These are phyloP conservation scores for Ogataea parapolymorpha DNA, from an alignment of 805 yeast genomes.

Conservation along the genomic window DNA sequence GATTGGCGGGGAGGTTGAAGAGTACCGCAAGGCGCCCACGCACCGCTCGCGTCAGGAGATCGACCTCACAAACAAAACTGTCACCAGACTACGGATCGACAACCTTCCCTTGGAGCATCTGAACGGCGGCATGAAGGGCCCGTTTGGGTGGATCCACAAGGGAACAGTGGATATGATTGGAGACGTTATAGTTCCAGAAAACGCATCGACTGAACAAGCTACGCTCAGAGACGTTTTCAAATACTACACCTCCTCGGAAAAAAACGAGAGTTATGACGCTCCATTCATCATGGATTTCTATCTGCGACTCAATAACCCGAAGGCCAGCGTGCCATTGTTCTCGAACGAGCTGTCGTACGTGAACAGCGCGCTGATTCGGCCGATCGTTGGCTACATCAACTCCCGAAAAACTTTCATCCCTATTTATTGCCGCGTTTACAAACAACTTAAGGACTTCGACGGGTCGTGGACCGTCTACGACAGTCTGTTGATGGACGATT, in stretches of 20 bases:
- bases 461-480: slow-evolving; percentile 98
- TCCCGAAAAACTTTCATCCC: slow-evolving; percentile 88
- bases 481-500: slow-evolving; percentile 84
- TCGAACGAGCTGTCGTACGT: slow-evolving; percentile 86
- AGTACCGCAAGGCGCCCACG: slow-evolving; percentile 5
- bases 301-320: slow-evolving; percentile 75
- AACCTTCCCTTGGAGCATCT: slow-evolving; percentile 83
- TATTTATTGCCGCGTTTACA: slow-evolving; percentile 75
- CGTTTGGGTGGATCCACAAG: slow-evolving; percentile 93
- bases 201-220: slow-evolving; percentile 40
- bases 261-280: slow-evolving; percentile 9
- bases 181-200: slow-evolving; percentile 72
- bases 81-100: slow-evolving; percentile 81
- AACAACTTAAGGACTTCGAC: slow-evolving; percentile 76
- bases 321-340: slow-evolving; percentile 86
- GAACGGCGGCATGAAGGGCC: slow-evolving; percentile 87
- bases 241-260: slow-evolving; percentile 12
- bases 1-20: slow-evolving; percentile 25
- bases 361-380: slow-evolving; percentile 87
- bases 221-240: slow-evolving; percentile 46
- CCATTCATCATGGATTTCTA: slow-evolving; percentile 73
- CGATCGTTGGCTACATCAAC: slow-evolving; percentile 93
- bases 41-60: not conserved
- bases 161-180: slow-evolving; percentile 95
- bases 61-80: slow-evolving; percentile 35